phyloP scores from a whole-genome alignment of 495 filamentous ascomycete genomes.

The Parachaetomium inaequale region DNA sequence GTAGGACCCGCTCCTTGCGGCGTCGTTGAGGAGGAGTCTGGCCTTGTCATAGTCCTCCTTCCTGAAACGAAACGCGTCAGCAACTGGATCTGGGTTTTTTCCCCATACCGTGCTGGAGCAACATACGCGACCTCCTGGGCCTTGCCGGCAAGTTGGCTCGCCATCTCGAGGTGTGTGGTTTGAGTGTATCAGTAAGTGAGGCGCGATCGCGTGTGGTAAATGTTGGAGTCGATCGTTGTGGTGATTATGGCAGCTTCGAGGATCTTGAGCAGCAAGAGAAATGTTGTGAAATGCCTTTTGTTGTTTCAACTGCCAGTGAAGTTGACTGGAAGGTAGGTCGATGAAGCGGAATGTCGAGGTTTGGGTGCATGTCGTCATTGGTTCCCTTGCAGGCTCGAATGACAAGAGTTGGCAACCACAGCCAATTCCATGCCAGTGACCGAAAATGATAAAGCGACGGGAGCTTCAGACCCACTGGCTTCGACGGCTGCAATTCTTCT shows the following conservation, averaged over 20 bases:
- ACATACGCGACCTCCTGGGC: slow-evolving; percentile 53
- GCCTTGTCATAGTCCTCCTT: slow-evolving; percentile 57
- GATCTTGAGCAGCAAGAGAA: background rate
- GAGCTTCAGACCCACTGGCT: background rate
- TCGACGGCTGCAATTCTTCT: background rate
- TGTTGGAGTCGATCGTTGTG: background rate
- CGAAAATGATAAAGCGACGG: no score
- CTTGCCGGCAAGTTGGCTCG: slow-evolving; percentile 33
- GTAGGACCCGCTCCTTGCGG: slow-evolving; percentile 71
- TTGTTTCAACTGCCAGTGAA: no score
- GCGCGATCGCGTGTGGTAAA: background rate
- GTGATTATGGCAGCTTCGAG: background rate
- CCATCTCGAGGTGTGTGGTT: slow-evolving; percentile 19
- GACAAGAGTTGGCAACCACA: no score
- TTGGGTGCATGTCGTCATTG: slow-evolving; percentile 22
- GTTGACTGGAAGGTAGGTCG: background rate
- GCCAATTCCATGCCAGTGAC: no score
- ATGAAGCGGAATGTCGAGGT: background rate
- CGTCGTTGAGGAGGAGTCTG: slow-evolving; percentile 53
- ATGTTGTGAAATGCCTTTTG: background rate
- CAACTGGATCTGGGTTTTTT: background rate
- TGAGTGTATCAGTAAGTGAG: background rate
- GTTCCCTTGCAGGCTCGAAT: background rate
- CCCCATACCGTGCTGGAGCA: background rate
- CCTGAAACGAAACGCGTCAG: slow-evolving; percentile 30